These are phyloP conservation scores for Gomphus bonarii DNA, from an alignment of 1,284 basidiomycete species.

Conservation along the genomic window DNA sequence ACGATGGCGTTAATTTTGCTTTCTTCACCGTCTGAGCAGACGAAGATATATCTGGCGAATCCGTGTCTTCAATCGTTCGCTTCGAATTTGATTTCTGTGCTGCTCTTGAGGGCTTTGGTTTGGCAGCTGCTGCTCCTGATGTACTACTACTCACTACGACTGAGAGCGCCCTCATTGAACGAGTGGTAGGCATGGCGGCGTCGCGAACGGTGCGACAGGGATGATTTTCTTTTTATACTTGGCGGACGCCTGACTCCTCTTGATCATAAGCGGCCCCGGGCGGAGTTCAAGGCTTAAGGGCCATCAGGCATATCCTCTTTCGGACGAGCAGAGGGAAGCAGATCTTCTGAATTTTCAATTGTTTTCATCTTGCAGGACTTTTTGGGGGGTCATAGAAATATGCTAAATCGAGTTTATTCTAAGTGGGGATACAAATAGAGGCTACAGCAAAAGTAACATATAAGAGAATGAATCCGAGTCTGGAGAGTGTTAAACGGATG, in stretches of 20 bases:
- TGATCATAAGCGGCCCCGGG: background rate
- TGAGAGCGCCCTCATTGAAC: conserved; percentile 4
- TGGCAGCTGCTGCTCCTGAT: background rate
- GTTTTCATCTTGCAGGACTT: background rate
- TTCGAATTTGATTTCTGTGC: background rate
- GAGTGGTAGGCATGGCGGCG: conserved; percentile 7
- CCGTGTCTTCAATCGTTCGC: background rate
- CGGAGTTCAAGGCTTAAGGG: no score
- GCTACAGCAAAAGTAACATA: background rate
- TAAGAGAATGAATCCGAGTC: background rate
- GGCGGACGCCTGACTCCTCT: background rate
- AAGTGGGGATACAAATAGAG: conserved; percentile 1
- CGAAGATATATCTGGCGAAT: background rate
- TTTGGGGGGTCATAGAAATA: background rate
- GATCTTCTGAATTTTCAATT: no score
- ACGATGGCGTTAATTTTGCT: background rate
- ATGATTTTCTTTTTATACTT: background rate
- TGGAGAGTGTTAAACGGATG: background rate
- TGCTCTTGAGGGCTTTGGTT: background rate
- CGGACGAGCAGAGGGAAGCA: no score
- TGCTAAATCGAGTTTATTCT: background rate
- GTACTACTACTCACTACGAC: background rate
- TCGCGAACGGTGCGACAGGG: background rate
- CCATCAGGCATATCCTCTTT: no score
- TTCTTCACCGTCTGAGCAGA: background rate